Conservation (phyloP, 1,284 basidiomycete species). For the Pyrrhoderma lamaoense region DNA sequence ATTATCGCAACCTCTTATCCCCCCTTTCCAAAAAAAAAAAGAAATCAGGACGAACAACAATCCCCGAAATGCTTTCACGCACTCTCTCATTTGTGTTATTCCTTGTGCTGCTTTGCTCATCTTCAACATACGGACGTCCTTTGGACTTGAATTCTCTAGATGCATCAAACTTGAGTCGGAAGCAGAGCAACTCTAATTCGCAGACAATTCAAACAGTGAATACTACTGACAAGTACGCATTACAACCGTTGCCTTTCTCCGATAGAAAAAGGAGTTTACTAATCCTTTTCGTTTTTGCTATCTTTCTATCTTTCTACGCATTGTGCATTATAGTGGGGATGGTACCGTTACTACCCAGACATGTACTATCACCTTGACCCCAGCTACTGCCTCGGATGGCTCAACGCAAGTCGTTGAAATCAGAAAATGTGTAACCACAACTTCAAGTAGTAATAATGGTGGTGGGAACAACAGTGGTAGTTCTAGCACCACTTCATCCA, state of each 20-base stretch:
- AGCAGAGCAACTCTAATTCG: slow-evolving; percentile 5
- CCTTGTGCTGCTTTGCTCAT: slow-evolving; percentile 3
- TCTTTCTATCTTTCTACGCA: slow-evolving; percentile 15
- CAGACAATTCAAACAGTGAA: slow-evolving; percentile 16
- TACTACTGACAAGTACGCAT: slow-evolving; percentile 19
- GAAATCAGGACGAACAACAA: too few species aligned
- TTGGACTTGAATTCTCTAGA: slow-evolving; percentile 1
- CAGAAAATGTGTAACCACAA: slow-evolving; percentile 43
- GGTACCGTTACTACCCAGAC: slow-evolving; percentile 43
- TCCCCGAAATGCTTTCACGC: too few species aligned
- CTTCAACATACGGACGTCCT: slow-evolving; percentile 10
- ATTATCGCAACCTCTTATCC: not conserved
- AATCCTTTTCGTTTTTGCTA: not conserved
- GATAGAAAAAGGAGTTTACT: not conserved
- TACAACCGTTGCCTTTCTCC: slow-evolving; percentile 1
- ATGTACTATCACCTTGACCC: slow-evolving; percentile 58
- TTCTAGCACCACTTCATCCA: slow-evolving; percentile 19
- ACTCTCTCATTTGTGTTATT: slow-evolving; percentile 2
- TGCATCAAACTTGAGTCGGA: too few species aligned
- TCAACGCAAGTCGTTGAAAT: slow-evolving; percentile 47
- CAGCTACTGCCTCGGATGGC: slow-evolving; percentile 38
- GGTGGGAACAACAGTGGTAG: slow-evolving; percentile 16
- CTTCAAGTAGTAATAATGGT: slow-evolving; percentile 5
- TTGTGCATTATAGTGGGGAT: slow-evolving; percentile 31
- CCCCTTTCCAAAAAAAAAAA: not conserved